phyloP scores from a whole-genome alignment of 2,329 filamentous ascomycete genomes.

The Hymenoscyphus salicellus region DNA sequence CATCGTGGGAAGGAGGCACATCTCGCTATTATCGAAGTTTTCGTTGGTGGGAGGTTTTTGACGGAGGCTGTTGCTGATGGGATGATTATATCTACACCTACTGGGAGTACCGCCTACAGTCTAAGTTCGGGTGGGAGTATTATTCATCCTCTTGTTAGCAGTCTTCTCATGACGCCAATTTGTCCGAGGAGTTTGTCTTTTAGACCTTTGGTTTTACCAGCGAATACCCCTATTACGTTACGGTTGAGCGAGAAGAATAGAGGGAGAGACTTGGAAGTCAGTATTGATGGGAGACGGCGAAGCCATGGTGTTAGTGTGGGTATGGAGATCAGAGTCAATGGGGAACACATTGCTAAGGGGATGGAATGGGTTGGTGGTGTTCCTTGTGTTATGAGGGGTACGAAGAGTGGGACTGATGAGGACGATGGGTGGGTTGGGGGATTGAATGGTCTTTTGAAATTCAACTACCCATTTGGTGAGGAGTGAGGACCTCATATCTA shows the following conservation, averaged over 20 bases:
- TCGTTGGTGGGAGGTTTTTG: slow-evolving; percentile 81
- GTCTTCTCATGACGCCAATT: slow-evolving; percentile 87
- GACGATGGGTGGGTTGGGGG: slow-evolving; percentile 97
- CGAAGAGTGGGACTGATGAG: slow-evolving; percentile 48
- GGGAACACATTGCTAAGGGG: slow-evolving; percentile 66
- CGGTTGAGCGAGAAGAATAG: slow-evolving; percentile 78
- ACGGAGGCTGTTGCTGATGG: slow-evolving; percentile 95
- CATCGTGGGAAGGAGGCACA: slow-evolving; percentile 89
- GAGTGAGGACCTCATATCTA: not conserved
- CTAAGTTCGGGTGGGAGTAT: slow-evolving; percentile 91
- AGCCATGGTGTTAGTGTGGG: slow-evolving; percentile 67
- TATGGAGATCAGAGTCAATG: slow-evolving; percentile 83
- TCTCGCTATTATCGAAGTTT: slow-evolving; percentile 87
- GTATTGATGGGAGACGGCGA: slow-evolving; percentile 69
- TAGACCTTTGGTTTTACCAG: slow-evolving; percentile 82
- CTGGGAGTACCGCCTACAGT: slow-evolving; percentile 91
- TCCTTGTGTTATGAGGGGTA: slow-evolving; percentile 78
- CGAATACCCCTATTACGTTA: slow-evolving; percentile 79
- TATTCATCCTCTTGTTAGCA: slow-evolving; percentile 87
- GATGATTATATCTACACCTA: slow-evolving; percentile 90
- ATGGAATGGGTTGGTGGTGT: slow-evolving; percentile 70
- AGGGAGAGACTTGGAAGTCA: slow-evolving; percentile 72
- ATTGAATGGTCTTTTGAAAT: slow-evolving; percentile 88
- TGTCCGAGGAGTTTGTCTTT: slow-evolving; percentile 91
- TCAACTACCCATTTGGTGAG: slow-evolving; percentile 93